Evolutionary conservation across 2,329 filamentous ascomycete species (phyloP).

Genomic region (Neopestalotiopsis rosae): DNA sequence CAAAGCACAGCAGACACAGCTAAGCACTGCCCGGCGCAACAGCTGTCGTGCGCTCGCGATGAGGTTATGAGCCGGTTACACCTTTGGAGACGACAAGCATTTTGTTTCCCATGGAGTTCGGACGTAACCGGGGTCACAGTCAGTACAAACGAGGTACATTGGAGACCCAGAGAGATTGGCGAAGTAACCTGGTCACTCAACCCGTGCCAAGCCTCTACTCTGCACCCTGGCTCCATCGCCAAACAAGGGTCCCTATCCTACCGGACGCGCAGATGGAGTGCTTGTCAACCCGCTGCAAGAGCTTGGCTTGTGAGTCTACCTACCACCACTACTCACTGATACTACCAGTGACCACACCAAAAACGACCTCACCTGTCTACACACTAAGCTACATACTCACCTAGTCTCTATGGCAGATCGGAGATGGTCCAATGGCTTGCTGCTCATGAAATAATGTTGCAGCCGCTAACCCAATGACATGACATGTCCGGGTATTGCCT

Average conservation of each 20-base stretch:
- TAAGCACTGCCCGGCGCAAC: slow-evolving; percentile 17
- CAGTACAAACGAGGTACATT: slow-evolving; percentile 9
- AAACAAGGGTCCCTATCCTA: background rate
- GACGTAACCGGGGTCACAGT: slow-evolving; percentile 17
- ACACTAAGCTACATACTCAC: background rate
- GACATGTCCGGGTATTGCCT: slow-evolving; percentile 22
- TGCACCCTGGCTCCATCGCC: slow-evolving; percentile 3
- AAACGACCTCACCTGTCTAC: no score
- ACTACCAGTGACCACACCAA: background rate
- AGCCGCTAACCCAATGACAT: slow-evolving; percentile 27
- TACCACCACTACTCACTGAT: background rate
- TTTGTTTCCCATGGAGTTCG: slow-evolving; percentile 9
- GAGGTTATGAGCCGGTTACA: slow-evolving; percentile 17
- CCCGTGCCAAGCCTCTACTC: background rate
- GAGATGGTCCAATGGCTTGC: slow-evolving; percentile 26
- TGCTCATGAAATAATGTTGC: slow-evolving; percentile 22
- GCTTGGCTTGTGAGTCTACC: background rate
- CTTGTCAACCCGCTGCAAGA: slow-evolving; percentile 6
- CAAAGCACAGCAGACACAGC: slow-evolving; percentile 29
- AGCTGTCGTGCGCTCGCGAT: slow-evolving; percentile 8
- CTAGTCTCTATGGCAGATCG: slow-evolving; percentile 1
- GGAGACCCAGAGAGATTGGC: slow-evolving; percentile 9
- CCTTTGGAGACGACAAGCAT: slow-evolving; percentile 8
- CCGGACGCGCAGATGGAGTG: background rate
- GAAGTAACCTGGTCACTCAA: slow-evolving; percentile 9